Conservation (phyloP, 2,329 filamentous ascomycete species). For the Aspergillus transmontanensis region DNA sequence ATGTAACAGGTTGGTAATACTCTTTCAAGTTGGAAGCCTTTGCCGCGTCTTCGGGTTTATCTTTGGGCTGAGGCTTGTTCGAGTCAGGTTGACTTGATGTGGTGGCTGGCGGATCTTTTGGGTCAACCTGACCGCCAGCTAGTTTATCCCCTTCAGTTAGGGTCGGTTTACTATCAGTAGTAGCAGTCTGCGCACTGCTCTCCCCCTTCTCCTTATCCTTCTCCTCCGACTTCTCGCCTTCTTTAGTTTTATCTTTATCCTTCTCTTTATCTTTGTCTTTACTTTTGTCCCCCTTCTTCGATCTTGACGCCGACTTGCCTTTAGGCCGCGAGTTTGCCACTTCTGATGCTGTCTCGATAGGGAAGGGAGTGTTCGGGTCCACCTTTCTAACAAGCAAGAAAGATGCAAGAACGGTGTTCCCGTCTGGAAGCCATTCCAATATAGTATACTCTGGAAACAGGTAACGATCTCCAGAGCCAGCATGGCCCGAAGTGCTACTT, state of each 20-base stretch:
- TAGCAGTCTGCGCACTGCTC: conserved; percentile 6
- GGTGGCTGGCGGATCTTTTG: conserved; percentile 4
- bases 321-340: conserved; percentile 30
- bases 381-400: conserved; percentile 51
- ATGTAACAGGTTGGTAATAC: conserved; percentile 58
- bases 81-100: conserved; percentile 10
- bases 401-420: conserved; percentile 49
- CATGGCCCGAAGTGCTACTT: conserved; percentile 43
- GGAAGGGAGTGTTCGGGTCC: conserved; percentile 40
- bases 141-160: conserved; percentile 19
- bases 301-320: conserved; percentile 35
- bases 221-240: conserved; percentile 9
- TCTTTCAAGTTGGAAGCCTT: conserved; percentile 38
- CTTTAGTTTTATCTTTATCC: conserved; percentile 9
- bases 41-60: conserved; percentile 16
- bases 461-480: conserved; percentile 50
- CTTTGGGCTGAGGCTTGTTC: conserved; percentile 8
- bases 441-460: conserved; percentile 53
- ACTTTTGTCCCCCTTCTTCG: conserved; percentile 40
- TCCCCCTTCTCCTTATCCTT: conserved; percentile 10
- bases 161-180: conserved; percentile 13
- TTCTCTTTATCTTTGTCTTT: conserved; percentile 22
- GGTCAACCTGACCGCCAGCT: conserved; percentile 4
- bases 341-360: conserved; percentile 37
- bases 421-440: conserved; percentile 50